These are phyloP conservation scores for Tubosaeta sp. DNA, from an alignment of 768 basidiomycete genomes.

Conservation along the genomic window DNA sequence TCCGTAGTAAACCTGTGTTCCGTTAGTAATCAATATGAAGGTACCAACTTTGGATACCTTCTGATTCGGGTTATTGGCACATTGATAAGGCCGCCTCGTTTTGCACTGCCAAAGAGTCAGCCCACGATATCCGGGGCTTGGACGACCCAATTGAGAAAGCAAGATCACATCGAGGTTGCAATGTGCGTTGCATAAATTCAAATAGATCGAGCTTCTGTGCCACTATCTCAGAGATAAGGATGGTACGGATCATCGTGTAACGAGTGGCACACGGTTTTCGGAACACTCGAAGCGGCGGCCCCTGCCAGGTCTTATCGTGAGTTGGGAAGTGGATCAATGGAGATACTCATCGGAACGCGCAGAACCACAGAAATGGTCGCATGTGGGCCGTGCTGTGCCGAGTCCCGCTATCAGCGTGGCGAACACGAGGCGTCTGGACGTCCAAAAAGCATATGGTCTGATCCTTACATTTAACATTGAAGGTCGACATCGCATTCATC, in stretches of 20 bases:
- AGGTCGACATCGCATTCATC: constrained; percentile 4
- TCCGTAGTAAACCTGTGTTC: constrained; percentile 20
- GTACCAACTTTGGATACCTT: constrained; percentile 11
- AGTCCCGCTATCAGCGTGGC: constrained; percentile 18
- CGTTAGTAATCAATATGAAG: constrained; percentile 20
- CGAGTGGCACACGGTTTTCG: neutral
- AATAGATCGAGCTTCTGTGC: constrained; percentile 24
- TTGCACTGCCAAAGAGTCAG: constrained; percentile 18
- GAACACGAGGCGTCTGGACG: constrained; percentile 20
- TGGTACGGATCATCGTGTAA: constrained; percentile 8
- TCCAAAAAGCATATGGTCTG: constrained; percentile 5
- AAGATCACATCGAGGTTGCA: constrained; percentile 27
- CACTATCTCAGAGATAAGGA: constrained; percentile 19
- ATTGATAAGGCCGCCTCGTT: constrained; percentile 27
- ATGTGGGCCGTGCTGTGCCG: constrained; percentile 1
- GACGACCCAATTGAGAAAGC: constrained; percentile 3
- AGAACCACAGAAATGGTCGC: constrained; percentile 2
- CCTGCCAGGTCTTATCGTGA: constrained; percentile 18
- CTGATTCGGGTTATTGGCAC: constrained; percentile 1
- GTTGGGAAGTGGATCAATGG: constrained; percentile 6
- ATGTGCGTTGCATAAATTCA: constrained; percentile 22
- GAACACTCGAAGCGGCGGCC: neutral
- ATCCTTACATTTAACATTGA: constrained; percentile 10
- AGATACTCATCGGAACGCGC: constrained; percentile 5
- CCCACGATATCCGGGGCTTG: constrained; percentile 17